Evolutionary conservation across 192 early-diverging fungal genomes (phyloP).

Genomic region (Coemansia sp.): DNA sequence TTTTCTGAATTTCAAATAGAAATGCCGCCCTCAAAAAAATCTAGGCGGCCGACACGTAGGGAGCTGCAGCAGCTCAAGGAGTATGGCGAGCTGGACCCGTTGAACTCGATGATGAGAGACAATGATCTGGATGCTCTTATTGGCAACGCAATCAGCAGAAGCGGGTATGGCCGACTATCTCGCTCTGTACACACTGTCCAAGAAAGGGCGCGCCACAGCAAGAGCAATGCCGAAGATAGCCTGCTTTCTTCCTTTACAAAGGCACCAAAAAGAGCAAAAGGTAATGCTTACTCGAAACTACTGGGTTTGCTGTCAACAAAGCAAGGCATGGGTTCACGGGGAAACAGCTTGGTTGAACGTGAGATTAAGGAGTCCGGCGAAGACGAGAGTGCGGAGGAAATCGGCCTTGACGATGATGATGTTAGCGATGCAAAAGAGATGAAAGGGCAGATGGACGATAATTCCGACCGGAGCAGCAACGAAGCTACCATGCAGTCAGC

Average conservation of each 20-base stretch:
- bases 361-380: conserved; percentile 18
- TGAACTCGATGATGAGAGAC: conserved; percentile 28
- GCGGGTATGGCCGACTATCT: conserved; percentile 31
- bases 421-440: conserved; percentile 13
- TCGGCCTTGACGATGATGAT: conserved; percentile 11
- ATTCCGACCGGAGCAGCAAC: not conserved
- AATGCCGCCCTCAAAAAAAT: conserved; percentile 52
- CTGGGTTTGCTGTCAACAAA: conserved; percentile 29
- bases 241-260: conserved; percentile 1
- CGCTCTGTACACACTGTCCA: not conserved
- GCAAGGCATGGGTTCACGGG: not conserved
- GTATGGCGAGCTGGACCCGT: conserved; percentile 67
- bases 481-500: conserved; percentile 11
- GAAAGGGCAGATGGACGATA: conserved; percentile 3
- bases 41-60: conserved; percentile 45
- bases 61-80: conserved; percentile 63
- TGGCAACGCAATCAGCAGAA: conserved; percentile 48
- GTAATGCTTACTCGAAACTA: conserved; percentile 42
- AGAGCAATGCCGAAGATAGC: not conserved
- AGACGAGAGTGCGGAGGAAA: not conserved
- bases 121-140: conserved; percentile 46
- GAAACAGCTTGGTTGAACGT: not conserved
- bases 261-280: conserved; percentile 8
- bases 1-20: too few relatives aligned
- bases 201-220: not conserved